phyloP scores from a whole-genome alignment of 2,329 filamentous ascomycete genomes.

The Helminthosporium solani region DNA sequence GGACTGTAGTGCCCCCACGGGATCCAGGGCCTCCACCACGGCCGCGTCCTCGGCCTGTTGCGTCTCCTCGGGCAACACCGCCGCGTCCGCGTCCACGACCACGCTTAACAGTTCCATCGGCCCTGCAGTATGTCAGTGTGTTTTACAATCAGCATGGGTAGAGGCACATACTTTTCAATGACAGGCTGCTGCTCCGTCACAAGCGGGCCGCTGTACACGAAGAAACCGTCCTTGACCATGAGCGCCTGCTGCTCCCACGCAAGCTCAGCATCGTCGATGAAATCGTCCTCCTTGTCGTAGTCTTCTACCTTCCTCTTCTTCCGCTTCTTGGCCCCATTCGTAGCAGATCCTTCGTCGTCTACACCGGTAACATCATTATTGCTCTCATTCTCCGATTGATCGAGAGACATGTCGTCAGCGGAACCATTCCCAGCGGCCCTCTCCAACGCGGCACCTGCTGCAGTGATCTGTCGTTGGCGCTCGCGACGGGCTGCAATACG shows the following conservation, averaged over 20 bases:
- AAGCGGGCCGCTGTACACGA: slow-evolving; percentile 92
- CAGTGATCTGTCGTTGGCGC: slow-evolving; percentile 82
- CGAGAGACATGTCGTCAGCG: slow-evolving; percentile 79
- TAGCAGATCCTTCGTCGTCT: slow-evolving; percentile 42
- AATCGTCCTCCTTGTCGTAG: slow-evolving; percentile 67
- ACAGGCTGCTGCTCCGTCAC: slow-evolving; percentile 80
- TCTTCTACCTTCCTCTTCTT: slow-evolving; percentile 73
- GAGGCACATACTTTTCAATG: slow-evolving; percentile 58
- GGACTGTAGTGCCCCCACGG: slow-evolving; percentile 69
- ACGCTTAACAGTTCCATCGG: slow-evolving; percentile 72
- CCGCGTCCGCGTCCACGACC: slow-evolving; percentile 59
- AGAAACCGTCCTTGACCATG: slow-evolving; percentile 93
- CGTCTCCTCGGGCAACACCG: slow-evolving; percentile 46
- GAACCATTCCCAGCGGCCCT: slow-evolving; percentile 69
- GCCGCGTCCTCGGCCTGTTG: slow-evolving; percentile 46
- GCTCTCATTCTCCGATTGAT: slow-evolving; percentile 69
- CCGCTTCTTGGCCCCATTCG: slow-evolving; percentile 61
- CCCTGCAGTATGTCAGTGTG: slow-evolving; percentile 51
- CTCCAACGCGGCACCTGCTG: slow-evolving; percentile 82
- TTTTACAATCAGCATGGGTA: background rate
- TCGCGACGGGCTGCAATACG: slow-evolving; percentile 86
- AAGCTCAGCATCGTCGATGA: slow-evolving; percentile 87
- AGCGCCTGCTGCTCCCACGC: slow-evolving; percentile 95
- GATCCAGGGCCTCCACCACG: slow-evolving; percentile 64
- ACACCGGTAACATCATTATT: slow-evolving; percentile 84